Evolutionary conservation across 768 basidiomycete species (phyloP).

Genomic region (Tubosaeta brunneosetosa): DNA sequence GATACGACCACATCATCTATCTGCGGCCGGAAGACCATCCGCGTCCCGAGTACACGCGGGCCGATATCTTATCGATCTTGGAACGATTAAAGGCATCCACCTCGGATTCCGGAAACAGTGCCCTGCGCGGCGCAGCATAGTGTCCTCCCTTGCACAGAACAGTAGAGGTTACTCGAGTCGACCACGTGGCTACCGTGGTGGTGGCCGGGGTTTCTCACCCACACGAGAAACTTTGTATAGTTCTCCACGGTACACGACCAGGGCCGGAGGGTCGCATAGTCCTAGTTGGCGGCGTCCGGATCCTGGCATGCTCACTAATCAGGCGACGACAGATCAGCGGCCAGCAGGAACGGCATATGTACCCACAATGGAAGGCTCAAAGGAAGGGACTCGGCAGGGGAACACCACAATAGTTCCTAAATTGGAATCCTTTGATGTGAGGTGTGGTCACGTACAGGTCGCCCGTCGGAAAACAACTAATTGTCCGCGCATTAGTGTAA

Average conservation of each 20-base stretch:
- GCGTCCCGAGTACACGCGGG: constrained; percentile 43
- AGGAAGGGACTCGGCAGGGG: constrained; percentile 18
- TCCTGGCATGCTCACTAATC: constrained; percentile 8
- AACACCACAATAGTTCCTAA: constrained; percentile 22
- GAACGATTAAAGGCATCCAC: constrained; percentile 38
- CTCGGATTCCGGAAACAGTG: constrained; percentile 12
- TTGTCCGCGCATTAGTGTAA: constrained; percentile 20
- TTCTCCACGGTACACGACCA: constrained; percentile 12
- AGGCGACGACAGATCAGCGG: constrained; percentile 16
- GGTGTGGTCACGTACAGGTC: constrained; percentile 18
- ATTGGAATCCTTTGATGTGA: constrained; percentile 12
- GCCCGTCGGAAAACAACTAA: constrained; percentile 12
- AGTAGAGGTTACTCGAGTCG: constrained; percentile 5
- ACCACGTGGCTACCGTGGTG: constrained; percentile 21
- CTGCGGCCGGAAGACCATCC: constrained; percentile 36
- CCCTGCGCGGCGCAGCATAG: constrained; percentile 2
- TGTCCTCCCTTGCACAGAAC: constrained; percentile 6
- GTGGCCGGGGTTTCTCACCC: constrained; percentile 11
- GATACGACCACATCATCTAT: constrained; percentile 54
- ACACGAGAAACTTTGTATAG: constrained; percentile 12
- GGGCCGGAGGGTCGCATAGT: constrained; percentile 12
- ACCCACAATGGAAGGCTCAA: constrained; percentile 24
- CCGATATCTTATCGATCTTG: constrained; percentile 51
- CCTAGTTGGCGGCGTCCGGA: constrained; percentile 17
- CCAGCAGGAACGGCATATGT: constrained; percentile 6